Evolutionary conservation across 768 basidiomycete species (phyloP).

Genomic region (Gloeostereum incarnatum): DNA sequence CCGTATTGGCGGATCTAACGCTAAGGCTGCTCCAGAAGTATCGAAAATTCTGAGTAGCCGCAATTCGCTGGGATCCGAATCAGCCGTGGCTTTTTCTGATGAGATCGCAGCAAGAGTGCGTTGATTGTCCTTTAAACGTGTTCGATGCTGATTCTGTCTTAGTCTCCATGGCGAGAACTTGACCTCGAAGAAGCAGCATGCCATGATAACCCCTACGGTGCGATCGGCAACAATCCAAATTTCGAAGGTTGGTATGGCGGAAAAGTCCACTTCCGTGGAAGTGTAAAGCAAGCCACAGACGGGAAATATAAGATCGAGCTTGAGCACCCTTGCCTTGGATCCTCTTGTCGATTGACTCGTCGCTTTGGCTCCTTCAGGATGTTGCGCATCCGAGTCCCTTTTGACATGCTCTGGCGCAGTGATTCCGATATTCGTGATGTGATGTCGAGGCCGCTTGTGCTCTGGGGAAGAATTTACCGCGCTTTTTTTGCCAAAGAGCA

Average conservation of each 20-base stretch:
- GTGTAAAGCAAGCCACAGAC: slow-evolving; percentile 6
- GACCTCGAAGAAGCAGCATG: slow-evolving; percentile 43
- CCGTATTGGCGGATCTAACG: slow-evolving; percentile 27
- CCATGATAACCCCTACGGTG: slow-evolving; percentile 18
- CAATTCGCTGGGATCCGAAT: not conserved
- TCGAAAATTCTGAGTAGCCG: slow-evolving; percentile 10
- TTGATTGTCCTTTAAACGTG: slow-evolving; percentile 1
- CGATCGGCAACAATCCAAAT: slow-evolving; percentile 31
- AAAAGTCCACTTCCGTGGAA: slow-evolving; percentile 43
- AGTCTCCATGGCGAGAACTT: slow-evolving; percentile 59
- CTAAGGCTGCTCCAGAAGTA: slow-evolving; percentile 17
- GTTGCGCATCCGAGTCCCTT: slow-evolving; percentile 38
- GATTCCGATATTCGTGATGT: slow-evolving; percentile 26
- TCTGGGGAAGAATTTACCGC: slow-evolving; percentile 46
- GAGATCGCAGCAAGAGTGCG: slow-evolving; percentile 24
- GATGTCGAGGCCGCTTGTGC: slow-evolving; percentile 39
- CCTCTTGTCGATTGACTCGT: slow-evolving; percentile 49
- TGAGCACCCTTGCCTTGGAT: slow-evolving; percentile 37
- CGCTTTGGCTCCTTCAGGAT: slow-evolving; percentile 57
- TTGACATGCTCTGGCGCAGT: slow-evolving; percentile 18
- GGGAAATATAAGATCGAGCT: slow-evolving; percentile 28
- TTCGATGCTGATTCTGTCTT: not conserved
- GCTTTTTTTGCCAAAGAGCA: slow-evolving; percentile 55
- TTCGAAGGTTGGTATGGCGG: slow-evolving; percentile 50
- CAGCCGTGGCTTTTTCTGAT: not conserved